phyloP scores from a whole-genome alignment of 169 alveolate species.

The Cryptosporidium bovis region DNA sequence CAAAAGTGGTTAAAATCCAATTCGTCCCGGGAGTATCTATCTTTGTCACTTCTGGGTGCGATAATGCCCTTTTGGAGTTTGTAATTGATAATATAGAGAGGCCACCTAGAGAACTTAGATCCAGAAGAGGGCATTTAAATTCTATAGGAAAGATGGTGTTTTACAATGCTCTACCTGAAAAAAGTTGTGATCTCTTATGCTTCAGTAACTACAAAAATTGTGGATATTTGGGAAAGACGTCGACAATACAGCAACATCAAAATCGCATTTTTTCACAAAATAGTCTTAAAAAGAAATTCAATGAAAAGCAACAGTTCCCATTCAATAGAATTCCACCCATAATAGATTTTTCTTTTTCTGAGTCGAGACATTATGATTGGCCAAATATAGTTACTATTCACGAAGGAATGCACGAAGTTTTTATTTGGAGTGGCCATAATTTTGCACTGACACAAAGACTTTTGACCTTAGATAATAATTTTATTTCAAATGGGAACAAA shows the following conservation, averaged over 20 bases:
- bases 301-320: conserved; percentile 37
- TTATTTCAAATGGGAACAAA: background rate
- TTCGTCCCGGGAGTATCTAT: conserved; percentile 59
- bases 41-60: conserved; percentile 72
- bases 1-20: conserved; percentile 36
- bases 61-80: conserved; percentile 74
- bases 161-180: conserved; percentile 66
- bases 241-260: conserved; percentile 78
- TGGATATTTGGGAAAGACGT: conserved; percentile 76
- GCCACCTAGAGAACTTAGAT: conserved; percentile 76
- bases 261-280: conserved; percentile 75
- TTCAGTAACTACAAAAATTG: conserved; percentile 54
- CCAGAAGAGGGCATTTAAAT: conserved; percentile 77
- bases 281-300: conserved; percentile 69
- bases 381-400: conserved; percentile 82
- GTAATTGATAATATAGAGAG: conserved; percentile 74
- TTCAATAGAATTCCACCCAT: conserved; percentile 74
- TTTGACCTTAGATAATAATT: conserved; percentile 8
- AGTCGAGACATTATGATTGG: conserved; percentile 82
- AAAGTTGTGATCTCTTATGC: conserved; percentile 74
- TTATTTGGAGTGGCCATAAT: conserved; percentile 83
- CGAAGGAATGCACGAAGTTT: conserved; percentile 80
- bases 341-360: conserved; percentile 69
- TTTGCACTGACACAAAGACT: conserved; percentile 42
- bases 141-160: conserved; percentile 35